Conservation (phyloP, 257 asterid genomes). For the Salvia hispanica region DNA sequence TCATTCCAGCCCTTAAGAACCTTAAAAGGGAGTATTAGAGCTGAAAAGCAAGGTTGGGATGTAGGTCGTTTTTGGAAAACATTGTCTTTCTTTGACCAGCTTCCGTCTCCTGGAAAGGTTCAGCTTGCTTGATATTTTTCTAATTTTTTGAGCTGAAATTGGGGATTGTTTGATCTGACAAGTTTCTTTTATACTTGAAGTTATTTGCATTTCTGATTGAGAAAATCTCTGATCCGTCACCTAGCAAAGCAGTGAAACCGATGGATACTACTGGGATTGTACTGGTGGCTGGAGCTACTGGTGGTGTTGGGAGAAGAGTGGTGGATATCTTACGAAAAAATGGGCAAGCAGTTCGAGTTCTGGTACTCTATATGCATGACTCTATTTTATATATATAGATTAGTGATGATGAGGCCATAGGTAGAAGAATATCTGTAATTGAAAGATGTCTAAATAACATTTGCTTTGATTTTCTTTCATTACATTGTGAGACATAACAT, state of each 20-base stretch:
- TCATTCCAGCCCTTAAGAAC: slow-evolving; percentile 42
- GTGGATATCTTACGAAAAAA: slow-evolving; percentile 70
- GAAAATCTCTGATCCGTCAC: slow-evolving; percentile 83
- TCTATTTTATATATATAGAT: slow-evolving; percentile 5
- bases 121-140: slow-evolving; percentile 28
- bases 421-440: neutral
- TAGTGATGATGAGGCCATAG: neutral
- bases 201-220: slow-evolving; percentile 81
- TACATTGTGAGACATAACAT: slow-evolving; percentile 19
- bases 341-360: slow-evolving; percentile 68
- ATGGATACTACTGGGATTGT: slow-evolving; percentile 70
- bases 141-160: neutral
- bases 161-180: slow-evolving; percentile 41
- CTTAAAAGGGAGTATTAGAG: slow-evolving; percentile 50
- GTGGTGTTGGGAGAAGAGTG: slow-evolving; percentile 97
- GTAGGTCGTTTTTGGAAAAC: slow-evolving; percentile 85
- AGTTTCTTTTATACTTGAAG: slow-evolving; percentile 50
- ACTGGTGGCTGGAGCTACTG: slow-evolving; percentile 96
- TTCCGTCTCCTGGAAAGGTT: slow-evolving; percentile 97
- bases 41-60: slow-evolving; percentile 84
- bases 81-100: slow-evolving; percentile 85
- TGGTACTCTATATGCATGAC: slow-evolving; percentile 48
- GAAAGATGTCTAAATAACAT: slow-evolving; percentile 12
- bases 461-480: neutral
- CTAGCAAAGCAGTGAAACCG: slow-evolving; percentile 59